Conservation (phyloP, 2,329 filamentous ascomycete species). For the Colletotrichum tropicicola region DNA sequence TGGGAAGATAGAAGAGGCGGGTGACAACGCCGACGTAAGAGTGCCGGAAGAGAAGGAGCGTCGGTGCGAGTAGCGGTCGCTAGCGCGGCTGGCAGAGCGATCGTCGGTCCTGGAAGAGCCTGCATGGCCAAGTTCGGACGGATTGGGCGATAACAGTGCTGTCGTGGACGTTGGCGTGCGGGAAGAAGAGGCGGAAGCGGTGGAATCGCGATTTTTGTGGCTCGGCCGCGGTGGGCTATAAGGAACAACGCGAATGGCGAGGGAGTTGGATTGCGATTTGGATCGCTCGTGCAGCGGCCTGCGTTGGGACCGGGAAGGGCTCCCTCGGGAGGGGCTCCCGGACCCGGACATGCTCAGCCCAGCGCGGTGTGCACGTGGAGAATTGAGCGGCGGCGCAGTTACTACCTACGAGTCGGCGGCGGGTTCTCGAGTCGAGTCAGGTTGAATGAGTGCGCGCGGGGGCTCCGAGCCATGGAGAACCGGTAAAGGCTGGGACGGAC, state of each 20-base stretch:
- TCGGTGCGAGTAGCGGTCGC: slow-evolving; percentile 16
- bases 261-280: slow-evolving; percentile 50
- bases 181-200: slow-evolving; percentile 30
- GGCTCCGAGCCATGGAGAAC: slow-evolving; percentile 17
- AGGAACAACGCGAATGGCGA: slow-evolving; percentile 57
- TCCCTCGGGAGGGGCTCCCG: slow-evolving; percentile 27
- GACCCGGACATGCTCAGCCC: slow-evolving; percentile 38
- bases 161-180: slow-evolving; percentile 23
- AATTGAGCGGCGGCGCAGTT: background rate
- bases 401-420: background rate
- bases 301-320: slow-evolving; percentile 37
- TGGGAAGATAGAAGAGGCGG: slow-evolving; percentile 36
- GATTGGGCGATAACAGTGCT: slow-evolving; percentile 17
- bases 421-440: slow-evolving; percentile 28
- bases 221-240: slow-evolving; percentile 54
- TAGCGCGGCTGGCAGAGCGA: slow-evolving; percentile 13
- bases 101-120: slow-evolving; percentile 14
- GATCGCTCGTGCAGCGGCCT: slow-evolving; percentile 49
- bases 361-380: background rate
- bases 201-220: slow-evolving; percentile 24
- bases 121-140: slow-evolving; percentile 5
- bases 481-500: background rate
- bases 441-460: background rate
- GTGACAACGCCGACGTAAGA: slow-evolving; percentile 16
- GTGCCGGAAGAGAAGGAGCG: slow-evolving; percentile 38